Evolutionary conservation across 257 asterid genomes (phyloP), one percentile per base, ranked within the genome.

Genomic region (Linderniella brevidens): DNA sequence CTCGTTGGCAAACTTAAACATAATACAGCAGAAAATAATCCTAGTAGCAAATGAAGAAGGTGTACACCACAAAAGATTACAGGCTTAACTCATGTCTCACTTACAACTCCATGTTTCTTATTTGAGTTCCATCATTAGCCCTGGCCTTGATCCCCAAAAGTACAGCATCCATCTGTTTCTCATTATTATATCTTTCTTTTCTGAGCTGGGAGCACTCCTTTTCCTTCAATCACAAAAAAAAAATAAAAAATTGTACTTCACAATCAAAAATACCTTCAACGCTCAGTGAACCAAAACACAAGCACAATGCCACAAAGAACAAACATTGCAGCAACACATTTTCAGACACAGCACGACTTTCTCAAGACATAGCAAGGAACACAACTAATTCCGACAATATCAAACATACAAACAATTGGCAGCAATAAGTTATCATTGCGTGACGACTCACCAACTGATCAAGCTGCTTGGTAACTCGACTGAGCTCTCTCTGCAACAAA

Each of bases 401-500:
- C 11, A 20, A 44, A 17, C 14, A 45, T 12, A 54, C 8, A 13
- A 17, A n/a, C 12, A 47, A 48, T 5, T 14, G 13, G 18, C 7
- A 12, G 0, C 11, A 39, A 25, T 19, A 20, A 45, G 38, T 20
- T 7, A 52, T 19, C 9, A 25, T 32, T 8, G 2, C 16, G 19
- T 35, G 35, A 37, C 37, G 9, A 54, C 75, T 17, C 77, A 83
- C 95, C 90, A 72, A 54, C 37, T 54, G 58, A 39, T 45, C 58
- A 38, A 74, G 86, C 71, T 68, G 77, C 75, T 72, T 63, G 6
- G 79, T 67, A 15, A 78, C 83, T 41, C 70, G 82, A 8, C 52
- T 67, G n/a, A 82, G 81, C 82, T 84, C 86, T 53, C 55, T 69
- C 95, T 80, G 86, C 67, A 68, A 58, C 20, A 11, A 60, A 54